phyloP scores from a whole-genome alignment of 495 filamentous ascomycete species.

The Geopyxis carbonaria region DNA sequence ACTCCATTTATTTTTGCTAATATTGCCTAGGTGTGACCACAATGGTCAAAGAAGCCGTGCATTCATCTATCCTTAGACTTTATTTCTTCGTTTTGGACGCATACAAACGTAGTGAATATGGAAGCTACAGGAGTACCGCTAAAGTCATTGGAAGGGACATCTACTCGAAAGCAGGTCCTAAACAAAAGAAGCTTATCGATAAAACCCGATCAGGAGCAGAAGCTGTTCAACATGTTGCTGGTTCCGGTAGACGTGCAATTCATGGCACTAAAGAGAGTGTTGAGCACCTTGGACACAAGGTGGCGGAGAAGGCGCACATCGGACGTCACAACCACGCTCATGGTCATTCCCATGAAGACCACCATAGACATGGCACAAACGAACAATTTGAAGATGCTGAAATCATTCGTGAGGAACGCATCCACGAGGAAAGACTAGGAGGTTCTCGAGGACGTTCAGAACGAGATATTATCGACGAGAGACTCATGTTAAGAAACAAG shows the following conservation, averaged over 20 bases:
- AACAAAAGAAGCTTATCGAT: slow-evolving; percentile 14
- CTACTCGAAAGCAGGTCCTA: slow-evolving; percentile 13
- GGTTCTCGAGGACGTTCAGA: not conserved
- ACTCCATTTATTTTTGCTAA: slow-evolving; percentile 6
- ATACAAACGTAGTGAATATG: slow-evolving; percentile 19
- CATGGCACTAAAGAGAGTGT: slow-evolving; percentile 1
- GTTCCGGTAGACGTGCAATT: slow-evolving; percentile 11
- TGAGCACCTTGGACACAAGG: not conserved
- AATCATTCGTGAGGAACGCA: not conserved
- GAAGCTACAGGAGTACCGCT: slow-evolving; percentile 16
- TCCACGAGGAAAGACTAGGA: not conserved
- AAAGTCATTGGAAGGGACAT: slow-evolving; percentile 15
- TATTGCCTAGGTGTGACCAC: slow-evolving; percentile 47
- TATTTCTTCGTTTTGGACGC: slow-evolving; percentile 37
- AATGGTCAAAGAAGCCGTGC: slow-evolving; percentile 69
- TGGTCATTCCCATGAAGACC: too few species aligned
- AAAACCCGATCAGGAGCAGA: slow-evolving; percentile 14
- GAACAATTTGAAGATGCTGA: not conserved
- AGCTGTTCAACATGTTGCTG: slow-evolving; percentile 11
- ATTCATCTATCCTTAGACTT: slow-evolving; percentile 49
- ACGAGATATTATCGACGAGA: not conserved
- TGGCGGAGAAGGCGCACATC: slow-evolving; percentile 1
- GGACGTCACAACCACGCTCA: too few species aligned
- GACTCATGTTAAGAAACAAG: not conserved
- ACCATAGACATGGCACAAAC: not conserved